A percentile compares a stretch with the other conserved stretches of the same genome.
These are phyloP conservation scores for Clarireedia paspali DNA, from an alignment of 2,329 filamentous ascomycete species.

Conservation along the genomic window DNA sequence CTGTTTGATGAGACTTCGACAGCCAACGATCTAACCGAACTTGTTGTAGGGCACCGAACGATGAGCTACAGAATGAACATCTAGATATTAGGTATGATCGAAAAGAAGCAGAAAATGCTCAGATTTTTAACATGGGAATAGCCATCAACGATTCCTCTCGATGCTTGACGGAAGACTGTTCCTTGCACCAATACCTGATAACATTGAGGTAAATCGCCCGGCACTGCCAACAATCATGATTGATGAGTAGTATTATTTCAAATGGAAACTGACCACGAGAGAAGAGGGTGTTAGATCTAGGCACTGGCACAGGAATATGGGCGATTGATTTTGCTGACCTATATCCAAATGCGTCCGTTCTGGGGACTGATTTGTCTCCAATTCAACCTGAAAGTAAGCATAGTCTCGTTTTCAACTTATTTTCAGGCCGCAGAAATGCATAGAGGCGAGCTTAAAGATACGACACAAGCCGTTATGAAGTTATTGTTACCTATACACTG, in stretches of 20 bases:
- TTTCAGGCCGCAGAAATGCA: too few relatives aligned
- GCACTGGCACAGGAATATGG: conserved; percentile 39
- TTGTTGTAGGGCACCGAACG: conserved; percentile 25
- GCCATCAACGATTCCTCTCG: conserved; percentile 26
- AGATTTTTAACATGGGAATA: conserved; percentile 12
- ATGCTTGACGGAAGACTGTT: conserved; percentile 20
- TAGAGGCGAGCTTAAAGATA: too few relatives aligned
- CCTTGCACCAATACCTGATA: conserved; percentile 26
- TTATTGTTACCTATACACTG: neutral
- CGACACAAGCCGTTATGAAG: too few relatives aligned
- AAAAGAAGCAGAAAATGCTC: neutral
- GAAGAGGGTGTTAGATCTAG: conserved; percentile 14
- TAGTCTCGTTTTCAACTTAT: neutral
- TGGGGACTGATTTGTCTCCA: conserved; percentile 30
- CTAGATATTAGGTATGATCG: conserved; percentile 19
- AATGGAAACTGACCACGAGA: neutral
- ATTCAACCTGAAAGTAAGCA: conserved; percentile 30
- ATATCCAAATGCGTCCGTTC: conserved; percentile 27
- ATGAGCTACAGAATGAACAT: conserved; percentile 26
- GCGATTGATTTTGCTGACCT: conserved; percentile 32
- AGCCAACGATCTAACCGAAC: neutral
- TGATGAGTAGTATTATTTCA: neutral
- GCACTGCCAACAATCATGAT: neutral
- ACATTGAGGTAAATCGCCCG: conserved; percentile 14
- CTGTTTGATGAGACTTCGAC: neutral